Evolutionary conservation across 805 yeast genomes (phyloP).

Genomic region (Metschnikowia cubensis): DNA sequence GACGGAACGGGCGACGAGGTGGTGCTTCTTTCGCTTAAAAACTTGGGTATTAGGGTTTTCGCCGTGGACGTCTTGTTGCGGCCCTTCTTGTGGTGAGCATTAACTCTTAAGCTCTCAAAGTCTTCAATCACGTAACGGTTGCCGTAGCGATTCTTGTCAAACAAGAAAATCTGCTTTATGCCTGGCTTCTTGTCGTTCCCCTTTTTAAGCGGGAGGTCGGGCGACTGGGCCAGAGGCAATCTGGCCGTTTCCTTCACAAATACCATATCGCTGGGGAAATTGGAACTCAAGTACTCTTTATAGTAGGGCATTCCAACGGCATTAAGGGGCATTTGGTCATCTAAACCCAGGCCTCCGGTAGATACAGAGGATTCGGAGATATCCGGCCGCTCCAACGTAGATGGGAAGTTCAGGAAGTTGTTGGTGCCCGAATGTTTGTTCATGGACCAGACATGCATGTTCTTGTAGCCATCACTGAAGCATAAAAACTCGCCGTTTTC

Average conservation of each 20-base stretch:
- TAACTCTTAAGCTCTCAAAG: conserved; percentile 35
- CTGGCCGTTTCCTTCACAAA: conserved; percentile 61
- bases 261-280: conserved; percentile 65
- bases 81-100: conserved; percentile 11
- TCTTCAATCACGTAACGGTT: conserved; percentile 46
- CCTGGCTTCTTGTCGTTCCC: conserved; percentile 15
- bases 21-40: conserved; percentile 50
- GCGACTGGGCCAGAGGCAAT: conserved; percentile 52
- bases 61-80: conserved; percentile 11
- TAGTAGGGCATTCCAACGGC: conserved; percentile 85
- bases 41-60: conserved; percentile 41
- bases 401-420: conserved; percentile 36
- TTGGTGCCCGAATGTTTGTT: conserved; percentile 23
- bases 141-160: conserved; percentile 56
- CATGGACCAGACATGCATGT: conserved; percentile 65
- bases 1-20: conserved; percentile 14
- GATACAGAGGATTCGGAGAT: conserved; percentile 22
- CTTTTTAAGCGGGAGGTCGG: conserved; percentile 20
- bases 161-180: conserved; percentile 28
- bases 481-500: conserved; percentile 74
- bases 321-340: conserved; percentile 56
- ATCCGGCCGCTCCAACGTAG: conserved; percentile 52
- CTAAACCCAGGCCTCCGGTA: conserved; percentile 29
- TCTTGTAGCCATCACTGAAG: conserved; percentile 60
- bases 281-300: conserved; percentile 68